Percentiles rank a stretch among this genome's conserved stretches.
phyloP scores from a whole-genome alignment of 2,329 filamentous ascomycete species.

The Tolypocladium endophyticum region DNA sequence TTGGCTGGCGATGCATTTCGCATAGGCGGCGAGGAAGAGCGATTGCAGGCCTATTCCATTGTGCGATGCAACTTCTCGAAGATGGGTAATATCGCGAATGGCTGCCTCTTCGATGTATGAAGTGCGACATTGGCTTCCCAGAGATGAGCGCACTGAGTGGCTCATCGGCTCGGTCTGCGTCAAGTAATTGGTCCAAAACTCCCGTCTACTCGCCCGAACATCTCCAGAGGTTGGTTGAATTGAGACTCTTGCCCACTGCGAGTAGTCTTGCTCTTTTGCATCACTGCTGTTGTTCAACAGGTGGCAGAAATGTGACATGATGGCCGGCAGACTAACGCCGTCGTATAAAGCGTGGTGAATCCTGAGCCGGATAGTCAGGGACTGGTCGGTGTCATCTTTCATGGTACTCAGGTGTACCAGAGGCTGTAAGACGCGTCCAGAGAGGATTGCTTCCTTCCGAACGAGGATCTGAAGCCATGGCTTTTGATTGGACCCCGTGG shows the following conservation, averaged over 20 bases:
- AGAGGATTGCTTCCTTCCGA: slow-evolving; percentile 4
- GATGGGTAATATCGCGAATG: slow-evolving; percentile 22
- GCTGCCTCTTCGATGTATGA: slow-evolving; percentile 35
- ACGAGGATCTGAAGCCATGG: slow-evolving; percentile 57
- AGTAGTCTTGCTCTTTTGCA: slow-evolving; percentile 1
- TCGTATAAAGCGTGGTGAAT: slow-evolving; percentile 89
- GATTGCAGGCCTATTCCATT: slow-evolving; percentile 60
- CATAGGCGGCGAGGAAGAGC: slow-evolving; percentile 63
- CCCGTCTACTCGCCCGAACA: slow-evolving; percentile 8
- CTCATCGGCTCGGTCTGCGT: background rate
- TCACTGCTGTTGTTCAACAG: slow-evolving; percentile 5
- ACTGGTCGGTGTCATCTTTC: slow-evolving; percentile 2
- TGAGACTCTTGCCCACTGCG: slow-evolving; percentile 16
- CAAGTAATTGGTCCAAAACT: slow-evolving; percentile 35
- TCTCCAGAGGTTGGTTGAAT: slow-evolving; percentile 3
- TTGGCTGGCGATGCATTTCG: slow-evolving; percentile 34
- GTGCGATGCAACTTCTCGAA: slow-evolving; percentile 25
- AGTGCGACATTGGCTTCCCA: slow-evolving; percentile 8
- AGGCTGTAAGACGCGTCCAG: slow-evolving; percentile 4
- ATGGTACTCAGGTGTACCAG: slow-evolving; percentile 13
- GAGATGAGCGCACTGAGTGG: background rate
- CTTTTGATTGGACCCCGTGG: slow-evolving; percentile 30
- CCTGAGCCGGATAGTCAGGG: slow-evolving; percentile 33
- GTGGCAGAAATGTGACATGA: slow-evolving; percentile 35
- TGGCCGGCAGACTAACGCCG: slow-evolving; percentile 60